Base-by-base conservation (phyloP, 306 rosid species). In the Cucurbita maxima region DNA sequence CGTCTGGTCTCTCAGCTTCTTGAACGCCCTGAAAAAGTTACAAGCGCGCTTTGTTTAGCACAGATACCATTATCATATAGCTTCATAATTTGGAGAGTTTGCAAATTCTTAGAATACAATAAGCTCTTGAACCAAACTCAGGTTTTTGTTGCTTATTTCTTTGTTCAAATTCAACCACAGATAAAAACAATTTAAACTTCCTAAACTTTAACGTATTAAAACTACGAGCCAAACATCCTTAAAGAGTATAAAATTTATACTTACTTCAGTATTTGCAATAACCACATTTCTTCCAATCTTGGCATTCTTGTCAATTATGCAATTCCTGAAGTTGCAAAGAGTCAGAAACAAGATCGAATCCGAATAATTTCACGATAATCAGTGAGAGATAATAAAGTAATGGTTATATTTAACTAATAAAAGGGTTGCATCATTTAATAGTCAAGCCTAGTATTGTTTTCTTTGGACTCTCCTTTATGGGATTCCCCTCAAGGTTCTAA, bases 301-400 rank as follows among this genome's bases (percentile, higher is more conserved):
- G 64, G 97, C 99, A 80, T 95, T 95, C 91, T 91, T 91, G 92
- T 95, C 99, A 56, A 95, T 89, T 72, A 91, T 95, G 77, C 99
- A 95, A 54, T 88, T 91, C 89, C 99, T 95, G 77, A 66, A 78
- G 64, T 60, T 5, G 37, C 15, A 69, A 13, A 20, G 43, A 55
- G 81, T 84, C 47, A 84, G 78, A 71, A 73, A 70, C 58, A 6
- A 67, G 7, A 43, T 34, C 20, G 34, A 47, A 19, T 30, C 40
- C 56, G 20, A 20, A 18, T 67, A 13, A 6, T 6, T 67, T 11
- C 6, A 20, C 7, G 55, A 11, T 67, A 11, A 12, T 19, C 6
- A 44, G 38, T 44, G 11, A 10, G 11, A 10, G 54, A 3, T 10
- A 36, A 10, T 9, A 12, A 66, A 66, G 34, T 66, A 19, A 20